phyloP scores from a whole-genome alignment of 768 basidiomycete species.

The Lactarius tabidus region DNA sequence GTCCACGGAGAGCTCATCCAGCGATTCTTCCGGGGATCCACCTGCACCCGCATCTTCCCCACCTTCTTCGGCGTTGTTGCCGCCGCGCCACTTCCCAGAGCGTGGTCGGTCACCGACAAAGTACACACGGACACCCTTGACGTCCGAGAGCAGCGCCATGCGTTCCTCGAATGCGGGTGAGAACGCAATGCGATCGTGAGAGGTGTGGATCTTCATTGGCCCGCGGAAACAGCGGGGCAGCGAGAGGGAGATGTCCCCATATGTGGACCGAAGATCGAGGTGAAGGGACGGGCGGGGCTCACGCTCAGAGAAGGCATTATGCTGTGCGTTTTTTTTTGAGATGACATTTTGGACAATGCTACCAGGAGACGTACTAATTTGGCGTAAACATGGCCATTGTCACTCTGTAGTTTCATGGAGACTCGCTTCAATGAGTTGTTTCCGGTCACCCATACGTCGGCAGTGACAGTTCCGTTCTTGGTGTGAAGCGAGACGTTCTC shows the following conservation, averaged over 20 bases:
- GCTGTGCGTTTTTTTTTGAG: too few relatives aligned
- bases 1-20: not conserved
- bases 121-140: too few relatives aligned
- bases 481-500: constrained; percentile 11
- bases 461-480: not conserved
- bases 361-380: not conserved
- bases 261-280: too few relatives aligned
- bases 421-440: not conserved
- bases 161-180: too few relatives aligned
- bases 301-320: too few relatives aligned
- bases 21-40: not conserved
- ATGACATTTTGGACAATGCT: too few relatives aligned
- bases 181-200: too few relatives aligned
- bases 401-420: not conserved
- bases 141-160: too few relatives aligned
- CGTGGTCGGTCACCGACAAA: not conserved
- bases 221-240: too few relatives aligned
- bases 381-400: not conserved
- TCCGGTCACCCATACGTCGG: constrained; percentile 9
- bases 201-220: too few relatives aligned
- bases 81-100: not conserved
- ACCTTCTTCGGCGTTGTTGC: not conserved
- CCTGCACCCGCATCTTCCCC: not conserved
- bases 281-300: too few relatives aligned
- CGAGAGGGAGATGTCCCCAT: too few relatives aligned